phyloP scores from a whole-genome alignment of 2,329 filamentous ascomycete genomes.

The Hymenoscyphus linearis region DNA sequence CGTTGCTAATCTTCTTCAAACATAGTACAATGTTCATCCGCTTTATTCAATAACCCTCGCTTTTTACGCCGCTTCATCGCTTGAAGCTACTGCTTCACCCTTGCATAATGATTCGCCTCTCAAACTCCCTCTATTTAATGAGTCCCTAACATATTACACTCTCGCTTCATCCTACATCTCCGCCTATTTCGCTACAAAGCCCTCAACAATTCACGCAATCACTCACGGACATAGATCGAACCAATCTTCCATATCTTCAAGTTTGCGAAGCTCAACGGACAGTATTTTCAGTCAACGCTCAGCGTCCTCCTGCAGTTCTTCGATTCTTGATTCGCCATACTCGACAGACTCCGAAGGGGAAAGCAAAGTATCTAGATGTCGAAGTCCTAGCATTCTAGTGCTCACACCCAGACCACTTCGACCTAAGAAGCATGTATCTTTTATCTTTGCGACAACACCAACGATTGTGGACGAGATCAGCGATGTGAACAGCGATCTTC shows the following conservation, averaged over 20 bases:
- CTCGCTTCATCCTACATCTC: conserved; percentile 24
- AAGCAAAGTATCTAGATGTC: neutral
- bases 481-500: conserved; percentile 4
- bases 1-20: conserved; percentile 6
- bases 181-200: conserved; percentile 20
- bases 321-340: conserved; percentile 14
- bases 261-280: conserved; percentile 26
- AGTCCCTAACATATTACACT: conserved; percentile 25
- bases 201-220: conserved; percentile 5
- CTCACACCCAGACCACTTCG: conserved; percentile 13
- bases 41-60: conserved; percentile 29
- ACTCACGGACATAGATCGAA: conserved; percentile 5
- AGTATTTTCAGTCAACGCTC: conserved; percentile 27
- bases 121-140: conserved; percentile 29
- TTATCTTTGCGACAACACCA: conserved; percentile 9
- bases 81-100: conserved; percentile 26
- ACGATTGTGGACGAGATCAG: neutral
- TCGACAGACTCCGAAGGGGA: conserved; percentile 7
- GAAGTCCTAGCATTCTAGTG: neutral
- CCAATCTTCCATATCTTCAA: conserved; percentile 18
- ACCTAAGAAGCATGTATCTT: conserved; percentile 29
- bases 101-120: conserved; percentile 22
- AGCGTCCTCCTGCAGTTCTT: conserved; percentile 17
- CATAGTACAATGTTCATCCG: conserved; percentile 24
- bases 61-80: conserved; percentile 29